These are phyloP conservation scores for Debaryomyces psychrophilus DNA, from an alignment of 1,139 yeast genomes.

Conservation along the genomic window DNA sequence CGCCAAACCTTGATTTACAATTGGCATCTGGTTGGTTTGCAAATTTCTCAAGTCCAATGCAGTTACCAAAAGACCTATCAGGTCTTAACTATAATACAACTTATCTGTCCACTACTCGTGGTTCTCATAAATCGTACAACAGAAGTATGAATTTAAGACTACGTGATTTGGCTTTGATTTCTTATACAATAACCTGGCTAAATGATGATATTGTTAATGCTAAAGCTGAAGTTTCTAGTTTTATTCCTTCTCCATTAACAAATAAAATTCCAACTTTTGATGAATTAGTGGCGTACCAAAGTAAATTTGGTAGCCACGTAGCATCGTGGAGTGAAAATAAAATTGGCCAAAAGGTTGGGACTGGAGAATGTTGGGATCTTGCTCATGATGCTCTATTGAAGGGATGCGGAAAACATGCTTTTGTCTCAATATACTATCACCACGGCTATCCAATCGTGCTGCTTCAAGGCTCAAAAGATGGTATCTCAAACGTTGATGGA, in stretches of 20 bases:
- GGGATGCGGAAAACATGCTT: conserved; percentile 66
- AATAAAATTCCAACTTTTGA: conserved; percentile 35
- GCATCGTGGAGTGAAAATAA: conserved; percentile 67
- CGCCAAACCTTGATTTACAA: conserved; percentile 46
- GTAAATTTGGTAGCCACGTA: conserved; percentile 53
- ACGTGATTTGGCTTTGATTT: conserved; percentile 53
- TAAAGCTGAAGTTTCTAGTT: conserved; percentile 35
- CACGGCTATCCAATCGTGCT: conserved; percentile 63
- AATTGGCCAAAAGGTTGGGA: conserved; percentile 58
- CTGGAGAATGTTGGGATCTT: conserved; percentile 82
- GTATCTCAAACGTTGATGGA: conserved; percentile 21
- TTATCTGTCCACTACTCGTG: conserved; percentile 21
- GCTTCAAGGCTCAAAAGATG: conserved; percentile 29
- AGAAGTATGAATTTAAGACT: conserved; percentile 41
- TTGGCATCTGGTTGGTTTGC: conserved; percentile 51
- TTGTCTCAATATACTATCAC: conserved; percentile 53
- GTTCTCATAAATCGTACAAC: conserved; percentile 19
- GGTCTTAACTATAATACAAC: conserved; percentile 42
- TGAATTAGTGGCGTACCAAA: conserved; percentile 44
- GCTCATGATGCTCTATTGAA: conserved; percentile 64
- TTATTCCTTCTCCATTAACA: conserved; percentile 53
- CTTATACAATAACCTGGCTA: conserved; percentile 53
- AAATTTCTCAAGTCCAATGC: conserved; percentile 21
- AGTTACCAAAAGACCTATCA: conserved; percentile 39
- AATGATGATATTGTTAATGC: conserved; percentile 26